phyloP scores from a whole-genome alignment of 1,284 basidiomycete species.

The Malassezia psittaci region DNA sequence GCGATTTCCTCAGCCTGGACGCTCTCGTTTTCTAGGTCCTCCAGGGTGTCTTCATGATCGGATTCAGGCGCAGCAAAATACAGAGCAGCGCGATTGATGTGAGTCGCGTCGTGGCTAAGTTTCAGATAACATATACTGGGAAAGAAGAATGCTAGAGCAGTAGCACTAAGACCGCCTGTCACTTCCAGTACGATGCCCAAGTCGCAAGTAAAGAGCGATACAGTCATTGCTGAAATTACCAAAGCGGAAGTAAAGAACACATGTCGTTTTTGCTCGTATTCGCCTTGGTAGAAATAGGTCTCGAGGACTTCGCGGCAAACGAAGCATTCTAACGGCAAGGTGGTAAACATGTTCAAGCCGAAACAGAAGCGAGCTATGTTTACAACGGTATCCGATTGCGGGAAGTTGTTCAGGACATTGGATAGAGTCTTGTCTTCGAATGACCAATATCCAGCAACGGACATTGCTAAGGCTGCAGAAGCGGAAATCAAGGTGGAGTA shows the following conservation, averaged over 20 bases:
- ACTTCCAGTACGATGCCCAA: conserved; percentile 95
- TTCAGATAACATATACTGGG: conserved; percentile 46
- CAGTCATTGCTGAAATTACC: conserved; percentile 69
- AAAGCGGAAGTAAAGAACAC: conserved; percentile 80
- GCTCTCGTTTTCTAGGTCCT: conserved; percentile 21
- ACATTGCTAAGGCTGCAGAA: conserved; percentile 53
- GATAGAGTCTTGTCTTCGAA: conserved; percentile 83
- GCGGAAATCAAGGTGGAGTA: conserved; percentile 45
- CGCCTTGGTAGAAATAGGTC: conserved; percentile 34
- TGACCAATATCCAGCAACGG: conserved; percentile 78
- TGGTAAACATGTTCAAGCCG: conserved; percentile 96
- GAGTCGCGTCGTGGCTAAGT: conserved; percentile 30
- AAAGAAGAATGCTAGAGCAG: conserved; percentile 79
- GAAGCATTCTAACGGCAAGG: conserved; percentile 80
- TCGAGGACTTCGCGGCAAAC: conserved; percentile 70
- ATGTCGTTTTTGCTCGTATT: conserved; percentile 56
- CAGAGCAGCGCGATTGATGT: conserved; percentile 20
- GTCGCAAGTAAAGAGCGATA: conserved; percentile 86
- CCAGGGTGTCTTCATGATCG: conserved; percentile 8
- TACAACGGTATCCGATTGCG: conserved; percentile 39
- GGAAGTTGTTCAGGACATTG: conserved; percentile 47
- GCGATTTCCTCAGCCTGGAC: conserved; percentile 37
- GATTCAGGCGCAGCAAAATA: conserved; percentile 1
- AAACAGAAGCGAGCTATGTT: conserved; percentile 87
- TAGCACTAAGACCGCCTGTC: conserved; percentile 86